Evolutionary conservation across 1,284 basidiomycete genomes (phyloP).

Genomic region (Fistulinella cinereoalba): DNA sequence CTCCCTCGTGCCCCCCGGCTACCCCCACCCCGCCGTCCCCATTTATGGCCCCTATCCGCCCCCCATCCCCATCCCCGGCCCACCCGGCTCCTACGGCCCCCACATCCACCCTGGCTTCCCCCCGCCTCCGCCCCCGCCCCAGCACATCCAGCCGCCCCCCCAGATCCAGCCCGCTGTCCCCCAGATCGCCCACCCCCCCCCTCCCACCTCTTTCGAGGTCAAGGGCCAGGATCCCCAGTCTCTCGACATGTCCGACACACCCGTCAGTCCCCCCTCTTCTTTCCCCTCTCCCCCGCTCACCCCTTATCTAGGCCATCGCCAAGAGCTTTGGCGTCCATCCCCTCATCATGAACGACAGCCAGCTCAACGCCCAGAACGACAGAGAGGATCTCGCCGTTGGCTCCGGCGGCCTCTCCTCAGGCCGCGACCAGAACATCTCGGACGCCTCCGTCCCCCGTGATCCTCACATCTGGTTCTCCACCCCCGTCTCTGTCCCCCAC

Average conservation of each 20-base stretch:
- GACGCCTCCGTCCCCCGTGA: constrained; percentile 61
- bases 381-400: constrained; percentile 75
- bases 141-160: constrained; percentile 33
- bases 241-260: constrained; percentile 70
- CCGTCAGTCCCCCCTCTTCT: constrained; percentile 36
- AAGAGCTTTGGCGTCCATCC: constrained; percentile 75
- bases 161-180: constrained; percentile 35
- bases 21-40: constrained; percentile 41
- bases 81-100: constrained; percentile 49
- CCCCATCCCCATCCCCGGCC: constrained; percentile 47
- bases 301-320: constrained; percentile 53
- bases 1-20: constrained; percentile 45
- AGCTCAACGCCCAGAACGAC: constrained; percentile 47
- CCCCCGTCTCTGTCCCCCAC: constrained; percentile 49
- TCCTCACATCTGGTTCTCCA: constrained; percentile 54
- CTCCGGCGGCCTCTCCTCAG: constrained; percentile 62
- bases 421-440: constrained; percentile 58
- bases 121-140: constrained; percentile 41
- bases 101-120: constrained; percentile 56
- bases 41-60: constrained; percentile 46
- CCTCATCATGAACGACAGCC: constrained; percentile 62
- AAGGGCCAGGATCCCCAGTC: constrained; percentile 73
- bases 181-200: constrained; percentile 24
- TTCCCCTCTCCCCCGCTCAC: constrained; percentile 3
- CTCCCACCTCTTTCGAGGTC: constrained; percentile 40